These are phyloP conservation scores for Ceratocystiopsis minuta DNA, from an alignment of 2,329 filamentous ascomycete genomes.

Conservation along the genomic window DNA sequence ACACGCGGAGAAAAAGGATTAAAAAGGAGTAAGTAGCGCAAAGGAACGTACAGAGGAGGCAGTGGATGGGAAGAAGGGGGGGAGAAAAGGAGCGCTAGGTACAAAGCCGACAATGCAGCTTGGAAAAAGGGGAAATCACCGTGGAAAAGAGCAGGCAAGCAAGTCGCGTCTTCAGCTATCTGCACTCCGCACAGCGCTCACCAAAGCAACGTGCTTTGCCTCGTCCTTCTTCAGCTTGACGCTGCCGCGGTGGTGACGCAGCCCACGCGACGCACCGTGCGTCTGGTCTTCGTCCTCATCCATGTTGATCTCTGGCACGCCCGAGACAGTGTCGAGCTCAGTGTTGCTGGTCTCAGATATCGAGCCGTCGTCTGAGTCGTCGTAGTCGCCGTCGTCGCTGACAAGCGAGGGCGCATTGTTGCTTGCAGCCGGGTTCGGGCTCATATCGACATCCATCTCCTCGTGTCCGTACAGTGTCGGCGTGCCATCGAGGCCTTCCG, in stretches of 20 bases:
- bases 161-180: constrained; percentile 17
- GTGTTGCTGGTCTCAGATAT: constrained; percentile 40
- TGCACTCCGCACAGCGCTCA: constrained; percentile 29
- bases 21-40: not conserved
- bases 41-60: no score
- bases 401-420: constrained; percentile 66
- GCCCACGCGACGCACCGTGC: constrained; percentile 17
- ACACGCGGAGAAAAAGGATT: not conserved
- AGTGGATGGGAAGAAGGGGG: not conserved
- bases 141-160: not conserved
- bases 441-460: constrained; percentile 40
- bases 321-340: constrained; percentile 40
- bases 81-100: not conserved
- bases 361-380: constrained; percentile 49
- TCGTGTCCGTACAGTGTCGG: constrained; percentile 25
- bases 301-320: constrained; percentile 43
- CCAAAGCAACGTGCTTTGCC: constrained; percentile 36
- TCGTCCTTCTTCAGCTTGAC: constrained; percentile 36
- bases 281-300: constrained; percentile 31
- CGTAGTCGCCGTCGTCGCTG: constrained; percentile 65
- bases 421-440: constrained; percentile 50
- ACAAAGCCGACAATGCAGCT: not conserved
- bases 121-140: no score
- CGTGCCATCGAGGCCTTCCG: no score
- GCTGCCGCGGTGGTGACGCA: constrained; percentile 25